Percentiles rank a stretch among this genome's conserved stretches.
These are phyloP conservation scores for Lichtheimia ornata DNA, from an alignment of 371 early-diverging fungal species.

Conservation along the genomic window DNA sequence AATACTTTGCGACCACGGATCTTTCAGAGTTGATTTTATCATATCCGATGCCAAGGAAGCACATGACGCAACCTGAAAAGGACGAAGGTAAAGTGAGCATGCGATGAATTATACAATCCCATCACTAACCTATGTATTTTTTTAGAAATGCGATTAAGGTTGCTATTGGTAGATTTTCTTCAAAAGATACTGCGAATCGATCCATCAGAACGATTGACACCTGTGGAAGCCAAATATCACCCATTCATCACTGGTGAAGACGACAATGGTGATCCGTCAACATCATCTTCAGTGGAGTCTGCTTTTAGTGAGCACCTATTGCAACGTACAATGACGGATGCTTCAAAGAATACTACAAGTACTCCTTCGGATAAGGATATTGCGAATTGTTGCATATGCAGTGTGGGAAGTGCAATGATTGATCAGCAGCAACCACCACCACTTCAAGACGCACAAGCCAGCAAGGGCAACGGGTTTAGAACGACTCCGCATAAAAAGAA, in stretches of 20 bases:
- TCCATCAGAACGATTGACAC: slow-evolving; percentile 92
- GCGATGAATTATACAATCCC: not conserved
- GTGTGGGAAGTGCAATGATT: not conserved
- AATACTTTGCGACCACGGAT: slow-evolving; percentile 83
- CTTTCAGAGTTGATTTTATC: slow-evolving; percentile 82
- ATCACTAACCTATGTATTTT: not conserved
- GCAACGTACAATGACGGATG: too few relatives aligned
- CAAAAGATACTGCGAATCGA: slow-evolving; percentile 87
- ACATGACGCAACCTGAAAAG: slow-evolving; percentile 63
- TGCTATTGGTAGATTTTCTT: slow-evolving; percentile 87
- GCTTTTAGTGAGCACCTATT: too few relatives aligned
- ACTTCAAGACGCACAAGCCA: too few relatives aligned
- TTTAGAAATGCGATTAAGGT: slow-evolving; percentile 67
- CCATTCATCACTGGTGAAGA: slow-evolving; percentile 93
- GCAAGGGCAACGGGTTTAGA: too few relatives aligned
- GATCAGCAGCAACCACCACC: too few relatives aligned
- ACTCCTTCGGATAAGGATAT: not conserved
- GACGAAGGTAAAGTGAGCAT: slow-evolving; percentile 4
- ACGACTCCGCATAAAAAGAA: too few relatives aligned
- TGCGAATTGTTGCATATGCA: not conserved
- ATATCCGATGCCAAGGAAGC: slow-evolving; percentile 81
- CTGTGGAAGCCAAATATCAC: slow-evolving; percentile 91
- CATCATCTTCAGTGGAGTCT: slow-evolving; percentile 19
- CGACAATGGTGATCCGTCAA: slow-evolving; percentile 49
- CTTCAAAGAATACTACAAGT: not conserved